Conservation (phyloP, 1,284 basidiomycete species). For the Malassezia arunalokei region DNA sequence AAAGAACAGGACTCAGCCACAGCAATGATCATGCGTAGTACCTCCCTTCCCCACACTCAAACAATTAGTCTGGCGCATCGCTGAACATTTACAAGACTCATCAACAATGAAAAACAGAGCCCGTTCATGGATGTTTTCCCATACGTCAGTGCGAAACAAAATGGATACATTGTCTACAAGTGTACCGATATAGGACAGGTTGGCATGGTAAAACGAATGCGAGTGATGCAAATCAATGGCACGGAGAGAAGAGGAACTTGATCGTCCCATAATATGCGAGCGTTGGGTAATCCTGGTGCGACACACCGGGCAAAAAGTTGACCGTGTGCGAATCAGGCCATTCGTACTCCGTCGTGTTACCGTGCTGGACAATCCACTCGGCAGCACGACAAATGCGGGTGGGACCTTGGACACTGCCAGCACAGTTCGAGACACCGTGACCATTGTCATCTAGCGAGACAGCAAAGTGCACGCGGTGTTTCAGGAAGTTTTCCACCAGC, state of each 20-base stretch:
- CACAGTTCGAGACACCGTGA: conserved; percentile 26
- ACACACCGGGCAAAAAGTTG: conserved; percentile 29
- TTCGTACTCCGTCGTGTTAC: conserved; percentile 2
- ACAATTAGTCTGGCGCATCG: too few relatives aligned
- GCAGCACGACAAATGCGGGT: conserved; percentile 36
- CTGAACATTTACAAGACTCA: too few relatives aligned
- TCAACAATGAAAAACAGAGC: too few relatives aligned
- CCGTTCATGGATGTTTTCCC: too few relatives aligned
- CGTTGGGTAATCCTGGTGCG: conserved; percentile 33
- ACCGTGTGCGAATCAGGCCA: conserved; percentile 27
- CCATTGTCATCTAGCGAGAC: conserved; percentile 32
- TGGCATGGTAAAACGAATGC: too few relatives aligned
- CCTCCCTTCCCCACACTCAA: too few relatives aligned
- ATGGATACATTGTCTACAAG: too few relatives aligned
- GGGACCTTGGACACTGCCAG: conserved; percentile 26
- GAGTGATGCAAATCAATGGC: background rate
- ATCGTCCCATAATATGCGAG: conserved; percentile 5
- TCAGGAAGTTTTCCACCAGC: conserved; percentile 20
- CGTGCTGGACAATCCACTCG: conserved; percentile 24
- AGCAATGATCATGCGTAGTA: too few relatives aligned
- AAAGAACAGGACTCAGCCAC: too few relatives aligned
- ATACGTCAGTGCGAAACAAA: too few relatives aligned
- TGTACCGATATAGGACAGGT: too few relatives aligned
- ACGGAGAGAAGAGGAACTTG: conserved; percentile 1
- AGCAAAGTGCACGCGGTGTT: conserved; percentile 27